Conservation (phyloP, 1,284 basidiomycete species). For the Marasmius fiardii region DNA sequence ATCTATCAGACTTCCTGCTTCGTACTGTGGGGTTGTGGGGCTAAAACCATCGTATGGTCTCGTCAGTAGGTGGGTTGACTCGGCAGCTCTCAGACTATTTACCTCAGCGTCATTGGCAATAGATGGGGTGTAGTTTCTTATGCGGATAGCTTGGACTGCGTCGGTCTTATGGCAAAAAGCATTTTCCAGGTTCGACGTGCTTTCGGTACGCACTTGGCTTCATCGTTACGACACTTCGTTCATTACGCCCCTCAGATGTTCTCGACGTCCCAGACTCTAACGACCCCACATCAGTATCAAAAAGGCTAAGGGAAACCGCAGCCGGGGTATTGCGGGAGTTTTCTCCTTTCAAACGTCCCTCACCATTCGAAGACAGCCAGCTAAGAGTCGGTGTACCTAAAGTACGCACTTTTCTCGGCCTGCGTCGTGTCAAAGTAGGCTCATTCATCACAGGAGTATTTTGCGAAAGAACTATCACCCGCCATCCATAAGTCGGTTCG, state of each 20-base stretch:
- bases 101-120: background rate
- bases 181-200: slow-evolving; percentile 49
- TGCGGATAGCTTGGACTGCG: slow-evolving; percentile 93
- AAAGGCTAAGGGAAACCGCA: slow-evolving; percentile 35
- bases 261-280: slow-evolving; percentile 64
- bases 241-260: slow-evolving; percentile 40
- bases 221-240: background rate
- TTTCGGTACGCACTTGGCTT: slow-evolving; percentile 51
- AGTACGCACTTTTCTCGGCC: slow-evolving; percentile 17
- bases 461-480: slow-evolving; percentile 67
- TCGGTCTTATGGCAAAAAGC: slow-evolving; percentile 74
- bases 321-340: slow-evolving; percentile 1
- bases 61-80: slow-evolving; percentile 62
- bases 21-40: slow-evolving; percentile 91
- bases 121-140: slow-evolving; percentile 93
- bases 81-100: background rate
- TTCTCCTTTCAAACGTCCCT: background rate
- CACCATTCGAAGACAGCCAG: background rate
- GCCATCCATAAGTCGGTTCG: slow-evolving; percentile 48
- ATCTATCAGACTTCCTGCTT: slow-evolving; percentile 88
- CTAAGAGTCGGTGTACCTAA: slow-evolving; percentile 57
- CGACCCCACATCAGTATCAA: slow-evolving; percentile 76
- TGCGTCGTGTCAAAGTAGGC: slow-evolving; percentile 22
- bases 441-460: slow-evolving; percentile 63
- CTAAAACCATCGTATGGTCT: slow-evolving; percentile 95